Base-by-base conservation (phyloP, 495 filamentous ascomycete genomes). In the Xylaria telfairii region DNA sequence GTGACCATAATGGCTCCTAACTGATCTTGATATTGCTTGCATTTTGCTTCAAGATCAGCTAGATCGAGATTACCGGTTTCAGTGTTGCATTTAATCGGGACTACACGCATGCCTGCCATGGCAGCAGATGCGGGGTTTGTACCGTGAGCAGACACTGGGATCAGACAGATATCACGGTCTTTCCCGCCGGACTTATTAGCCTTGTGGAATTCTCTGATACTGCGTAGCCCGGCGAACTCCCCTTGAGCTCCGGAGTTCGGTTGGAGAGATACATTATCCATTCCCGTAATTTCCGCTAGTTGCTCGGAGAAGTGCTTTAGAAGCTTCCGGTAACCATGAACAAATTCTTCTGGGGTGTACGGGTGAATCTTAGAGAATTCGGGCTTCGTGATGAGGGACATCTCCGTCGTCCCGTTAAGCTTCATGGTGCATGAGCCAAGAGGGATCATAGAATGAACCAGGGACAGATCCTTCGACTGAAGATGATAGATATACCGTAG, bases 371-470 rank as follows among this genome's bases (percentile, higher is more conserved):
- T 89, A 56, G 93, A 88, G 81, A 97, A 95, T 75, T 94, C 91
- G 13, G 91, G 91, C 85, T 90, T 93, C 1, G 94, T 94, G 67
- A 98, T 85, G 24, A 96, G 92, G 12, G 93, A 87, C 93, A 96
- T 98, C 80, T 98, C 95, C 19, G 93, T 92, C 41, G 95, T 96
- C 68, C 92, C 94, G 77, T 99, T 99, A 53, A 99, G 90, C 86
- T 99, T 99, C 96, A 99, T 99, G 28, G 96, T 99, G 85, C 96
- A 99, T 21, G 96, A 98, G 34, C 96, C 96, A n/a, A 99, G 89
- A 8, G 96, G 95, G 72, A 99, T 99, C 96, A 99, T 99, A 13
- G 96, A 98, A 83, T 98, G 96, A 8, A 92, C 92, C 47, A 98
- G 85, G 21, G 96, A 98, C 6, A 99, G 84, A 79, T 99, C 96